Percentiles rank a stretch among this genome's conserved stretches.
phyloP scores from a whole-genome alignment of 2,329 filamentous ascomycete genomes.

The Thielaviopsis euricoi region DNA sequence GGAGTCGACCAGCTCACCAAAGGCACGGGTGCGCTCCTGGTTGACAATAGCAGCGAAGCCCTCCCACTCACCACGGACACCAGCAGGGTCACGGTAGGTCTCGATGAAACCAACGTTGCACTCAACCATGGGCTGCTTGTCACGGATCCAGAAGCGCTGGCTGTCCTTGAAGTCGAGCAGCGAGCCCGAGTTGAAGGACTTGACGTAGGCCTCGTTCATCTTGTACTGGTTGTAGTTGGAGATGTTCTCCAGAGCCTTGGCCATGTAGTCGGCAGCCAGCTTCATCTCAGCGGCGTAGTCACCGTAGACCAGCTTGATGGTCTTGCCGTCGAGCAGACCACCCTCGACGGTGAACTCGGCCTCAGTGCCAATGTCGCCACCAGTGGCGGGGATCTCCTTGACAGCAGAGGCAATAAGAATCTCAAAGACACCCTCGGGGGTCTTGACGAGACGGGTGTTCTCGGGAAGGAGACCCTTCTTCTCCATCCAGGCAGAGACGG shows the following conservation, averaged over 20 bases:
- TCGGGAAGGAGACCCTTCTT: constrained; percentile 55
- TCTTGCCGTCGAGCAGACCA: constrained; percentile 47
- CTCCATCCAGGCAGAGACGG: constrained; percentile 56
- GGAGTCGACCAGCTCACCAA: constrained; percentile 66
- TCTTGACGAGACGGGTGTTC: constrained; percentile 62
- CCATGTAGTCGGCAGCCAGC: constrained; percentile 48
- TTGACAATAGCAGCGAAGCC: constrained; percentile 51
- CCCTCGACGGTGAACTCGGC: constrained; percentile 42
- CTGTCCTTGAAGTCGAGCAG: constrained; percentile 65
- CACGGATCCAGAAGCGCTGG: constrained; percentile 67
- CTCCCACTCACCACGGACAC: constrained; percentile 71
- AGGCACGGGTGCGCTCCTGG: constrained; percentile 67
- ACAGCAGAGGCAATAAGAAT: constrained; percentile 57
- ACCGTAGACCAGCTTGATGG: constrained; percentile 55
- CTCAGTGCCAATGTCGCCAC: constrained; percentile 53
- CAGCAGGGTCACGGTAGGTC: constrained; percentile 69
- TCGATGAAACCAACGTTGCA: constrained; percentile 74
- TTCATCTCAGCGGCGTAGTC: constrained; percentile 60
- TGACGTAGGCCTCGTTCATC: constrained; percentile 58
- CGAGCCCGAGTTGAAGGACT: constrained; percentile 59
- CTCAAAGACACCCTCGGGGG: constrained; percentile 46
- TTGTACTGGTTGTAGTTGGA: constrained; percentile 59
- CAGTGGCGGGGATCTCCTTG: constrained; percentile 39
- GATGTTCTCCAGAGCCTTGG: constrained; percentile 50
- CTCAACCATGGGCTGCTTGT: constrained; percentile 67